These are phyloP conservation scores for Zygotorulaspora sp. DNA, from an alignment of 805 yeast genomes.

Conservation along the genomic window DNA sequence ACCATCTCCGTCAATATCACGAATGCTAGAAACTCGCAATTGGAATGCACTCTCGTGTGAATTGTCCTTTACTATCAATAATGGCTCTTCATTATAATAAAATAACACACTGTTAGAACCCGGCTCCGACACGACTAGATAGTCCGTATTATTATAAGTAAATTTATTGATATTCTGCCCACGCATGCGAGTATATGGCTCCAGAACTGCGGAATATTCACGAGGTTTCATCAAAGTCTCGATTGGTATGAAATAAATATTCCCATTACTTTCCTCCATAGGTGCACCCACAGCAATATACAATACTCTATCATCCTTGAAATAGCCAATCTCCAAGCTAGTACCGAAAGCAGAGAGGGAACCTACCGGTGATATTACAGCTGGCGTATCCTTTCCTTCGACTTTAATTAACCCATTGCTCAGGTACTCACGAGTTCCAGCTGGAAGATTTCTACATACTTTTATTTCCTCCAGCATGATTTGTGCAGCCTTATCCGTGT, in stretches of 20 bases:
- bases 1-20: slow-evolving; percentile 39
- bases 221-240: slow-evolving; percentile 25
- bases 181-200: slow-evolving; percentile 30
- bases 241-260: slow-evolving; percentile 44
- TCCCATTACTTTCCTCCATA: slow-evolving; percentile 41
- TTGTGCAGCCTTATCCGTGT: background rate
- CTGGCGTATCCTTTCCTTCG: background rate
- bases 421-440: background rate
- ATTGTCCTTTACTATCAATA: slow-evolving; percentile 27
- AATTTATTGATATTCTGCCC: slow-evolving; percentile 41
- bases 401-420: background rate
- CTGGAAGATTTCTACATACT: slow-evolving; percentile 24
- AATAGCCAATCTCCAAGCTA: slow-evolving; percentile 41
- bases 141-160: slow-evolving; percentile 30
- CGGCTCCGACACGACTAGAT: slow-evolving; percentile 48
- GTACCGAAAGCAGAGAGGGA: slow-evolving; percentile 44
- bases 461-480: slow-evolving; percentile 4
- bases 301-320: slow-evolving; percentile 33
- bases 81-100: slow-evolving; percentile 24
- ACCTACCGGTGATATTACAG: slow-evolving; percentile 1
- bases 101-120: slow-evolving; percentile 45
- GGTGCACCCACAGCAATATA: slow-evolving; percentile 52
- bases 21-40: slow-evolving; percentile 36
- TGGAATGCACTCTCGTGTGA: slow-evolving; percentile 19
- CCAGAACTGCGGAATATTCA: background rate